Evolutionary conservation across 2,329 filamentous ascomycete genomes (phyloP).

Genomic region (Metarhizium sp.): DNA sequence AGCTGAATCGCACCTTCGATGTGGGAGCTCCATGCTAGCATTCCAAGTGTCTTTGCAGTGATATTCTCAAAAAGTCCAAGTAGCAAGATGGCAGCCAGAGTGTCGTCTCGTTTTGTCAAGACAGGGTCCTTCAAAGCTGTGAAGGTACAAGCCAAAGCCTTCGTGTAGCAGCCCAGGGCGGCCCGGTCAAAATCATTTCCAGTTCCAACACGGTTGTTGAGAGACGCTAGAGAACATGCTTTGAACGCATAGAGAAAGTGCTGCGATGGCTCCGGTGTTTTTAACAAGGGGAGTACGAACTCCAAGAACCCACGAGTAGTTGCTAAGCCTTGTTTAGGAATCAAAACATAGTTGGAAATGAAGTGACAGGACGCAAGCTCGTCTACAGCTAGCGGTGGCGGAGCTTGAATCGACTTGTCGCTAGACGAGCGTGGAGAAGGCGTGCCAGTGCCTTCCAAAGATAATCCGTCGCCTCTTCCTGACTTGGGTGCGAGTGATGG

Average conservation of each 20-base stretch:
- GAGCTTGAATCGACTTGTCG: constrained; percentile 12
- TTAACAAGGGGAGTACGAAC: constrained; percentile 46
- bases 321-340: constrained; percentile 32
- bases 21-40: constrained; percentile 51
- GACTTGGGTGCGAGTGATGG: constrained; percentile 49
- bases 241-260: constrained; percentile 47
- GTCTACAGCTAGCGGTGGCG: constrained; percentile 36
- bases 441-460: constrained; percentile 13
- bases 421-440: constrained; percentile 4
- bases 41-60: constrained; percentile 41
- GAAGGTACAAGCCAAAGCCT: constrained; percentile 42
- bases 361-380: constrained; percentile 50
- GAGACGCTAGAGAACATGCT: constrained; percentile 46
- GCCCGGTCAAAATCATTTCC: constrained; percentile 21
- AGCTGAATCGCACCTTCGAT: constrained; percentile 52
- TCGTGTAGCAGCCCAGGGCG: constrained; percentile 42
- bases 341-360: constrained; percentile 47
- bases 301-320: constrained; percentile 46
- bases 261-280: constrained; percentile 26
- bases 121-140: constrained; percentile 40
- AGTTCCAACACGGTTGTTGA: constrained; percentile 38
- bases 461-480: constrained; percentile 28
- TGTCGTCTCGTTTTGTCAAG: constrained; percentile 40
- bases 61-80: constrained; percentile 53
- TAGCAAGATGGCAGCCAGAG: constrained; percentile 48